Percentiles rank a stretch among this genome's conserved stretches.
Conservation (phyloP, 2,329 filamentous ascomycete species). For the Aspergillus fischeri region DNA sequence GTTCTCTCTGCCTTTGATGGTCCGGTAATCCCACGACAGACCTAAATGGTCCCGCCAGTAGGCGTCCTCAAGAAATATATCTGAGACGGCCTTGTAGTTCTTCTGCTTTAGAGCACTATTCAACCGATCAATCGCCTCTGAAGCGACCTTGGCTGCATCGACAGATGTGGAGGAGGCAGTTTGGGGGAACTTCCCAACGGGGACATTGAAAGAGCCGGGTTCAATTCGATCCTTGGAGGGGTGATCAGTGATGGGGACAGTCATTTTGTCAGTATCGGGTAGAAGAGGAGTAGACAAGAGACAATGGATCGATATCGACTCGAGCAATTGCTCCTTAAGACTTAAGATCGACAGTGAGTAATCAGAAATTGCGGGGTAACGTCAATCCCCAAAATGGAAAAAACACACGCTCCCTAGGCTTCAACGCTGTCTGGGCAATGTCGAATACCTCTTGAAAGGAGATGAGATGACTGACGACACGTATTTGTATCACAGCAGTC, state of each 20-base stretch:
- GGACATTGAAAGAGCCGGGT: conserved; percentile 54
- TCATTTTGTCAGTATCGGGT: not conserved
- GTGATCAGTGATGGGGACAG: conserved; percentile 5
- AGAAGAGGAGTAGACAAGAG: not conserved
- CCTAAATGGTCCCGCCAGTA: conserved; percentile 59
- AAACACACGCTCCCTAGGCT: too few relatives aligned
- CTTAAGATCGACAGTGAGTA: not conserved
- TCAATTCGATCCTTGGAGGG: conserved; percentile 42
- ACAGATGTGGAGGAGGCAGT: conserved; percentile 29
- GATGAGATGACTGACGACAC: not conserved
- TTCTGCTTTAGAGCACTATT: conserved; percentile 36
- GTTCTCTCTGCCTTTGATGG: conserved; percentile 45
- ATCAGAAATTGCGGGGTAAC: not conserved
- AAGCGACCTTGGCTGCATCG: conserved; percentile 37
- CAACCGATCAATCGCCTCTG: conserved; percentile 33
- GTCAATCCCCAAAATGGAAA: not conserved
- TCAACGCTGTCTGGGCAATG: too few relatives aligned
- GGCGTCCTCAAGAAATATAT: conserved; percentile 48
- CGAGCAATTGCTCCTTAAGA: not conserved
- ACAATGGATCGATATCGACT: not conserved
- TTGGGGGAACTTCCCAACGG: conserved; percentile 41
- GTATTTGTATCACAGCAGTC: not conserved
- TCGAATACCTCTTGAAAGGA: not conserved
- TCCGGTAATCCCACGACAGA: conserved; percentile 54
- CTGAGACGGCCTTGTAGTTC: conserved; percentile 31